phyloP scores from a whole-genome alignment of 768 basidiomycete species.

The Ramaria rubella region DNA sequence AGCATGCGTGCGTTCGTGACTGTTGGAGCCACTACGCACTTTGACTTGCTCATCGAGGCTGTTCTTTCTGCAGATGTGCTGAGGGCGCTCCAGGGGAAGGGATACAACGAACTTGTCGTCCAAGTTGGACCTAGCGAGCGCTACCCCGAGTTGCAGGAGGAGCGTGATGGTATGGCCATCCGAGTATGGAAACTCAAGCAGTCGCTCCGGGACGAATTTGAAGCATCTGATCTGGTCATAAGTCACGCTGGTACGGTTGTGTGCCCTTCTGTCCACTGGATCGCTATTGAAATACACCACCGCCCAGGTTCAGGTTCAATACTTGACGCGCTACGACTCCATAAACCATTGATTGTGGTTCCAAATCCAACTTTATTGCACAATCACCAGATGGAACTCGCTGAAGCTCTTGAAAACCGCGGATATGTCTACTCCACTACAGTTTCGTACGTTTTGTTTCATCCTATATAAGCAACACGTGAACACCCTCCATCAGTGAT shows the following conservation, averaged over 20 bases:
- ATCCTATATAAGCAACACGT: conserved; percentile 30
- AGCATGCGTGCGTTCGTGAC: conserved; percentile 59
- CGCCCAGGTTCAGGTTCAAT: conserved; percentile 86
- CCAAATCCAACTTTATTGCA: conserved; percentile 86
- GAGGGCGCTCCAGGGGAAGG: conserved; percentile 41
- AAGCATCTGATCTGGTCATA: conserved; percentile 69
- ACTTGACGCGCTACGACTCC: conserved; percentile 71
- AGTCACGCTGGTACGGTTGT: conserved; percentile 82
- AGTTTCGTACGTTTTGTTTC: conserved; percentile 45
- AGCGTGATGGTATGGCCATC: conserved; percentile 42
- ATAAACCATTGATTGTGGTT: conserved; percentile 76
- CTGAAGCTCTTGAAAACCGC: conserved; percentile 52
- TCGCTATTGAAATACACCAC: background rate
- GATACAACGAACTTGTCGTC: conserved; percentile 56
- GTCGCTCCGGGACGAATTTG: conserved; percentile 59
- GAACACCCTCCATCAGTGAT: conserved; percentile 7
- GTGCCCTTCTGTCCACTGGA: conserved; percentile 2
- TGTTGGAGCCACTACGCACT: conserved; percentile 77
- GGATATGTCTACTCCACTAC: conserved; percentile 53
- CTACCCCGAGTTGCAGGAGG: background rate
- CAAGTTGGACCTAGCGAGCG: conserved; percentile 69
- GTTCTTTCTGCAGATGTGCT: conserved; percentile 56
- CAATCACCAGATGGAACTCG: conserved; percentile 91
- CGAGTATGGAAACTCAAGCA: conserved; percentile 71
- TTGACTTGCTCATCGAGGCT: conserved; percentile 64